Evolutionary conservation across 345 rosid species (phyloP), one percentile per base, ranked within the genome.

Genomic region (Citrus sinensis): DNA sequence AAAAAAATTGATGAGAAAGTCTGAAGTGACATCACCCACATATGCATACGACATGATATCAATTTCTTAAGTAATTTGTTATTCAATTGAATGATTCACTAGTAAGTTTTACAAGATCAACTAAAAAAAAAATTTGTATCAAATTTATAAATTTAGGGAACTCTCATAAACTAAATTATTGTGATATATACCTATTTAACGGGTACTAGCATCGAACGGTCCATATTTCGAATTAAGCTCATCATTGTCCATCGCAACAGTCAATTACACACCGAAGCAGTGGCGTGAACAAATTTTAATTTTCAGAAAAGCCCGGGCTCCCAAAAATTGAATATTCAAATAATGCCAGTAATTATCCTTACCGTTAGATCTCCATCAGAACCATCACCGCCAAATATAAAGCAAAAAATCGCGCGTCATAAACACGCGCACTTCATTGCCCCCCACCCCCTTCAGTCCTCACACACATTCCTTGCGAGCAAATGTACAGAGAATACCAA

Each of bases 371-470:
- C 55, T 69, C 25, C 0, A 27, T 4, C 9, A 32, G 35, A n/a
- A 25, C 37, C 61, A 27, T 16, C 60, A 24, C 25, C 42, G 27
- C 46, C 46, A 56, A 34, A 34, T 46, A 19, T 25, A 6, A 32
- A 65, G 1, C 16, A 73, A 24, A 24, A n/a, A 24, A 22, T 58
- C 29, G 75, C 35, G 70, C 59, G 80, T 78, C 7, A 20, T 0
- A 0, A 1, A 8, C 82, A 82, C 78, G 75, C 75, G 59, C 70
- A 0, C 7, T 75, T 75, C 75, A 76, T 79, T 81, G 3, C 1
- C 51, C 17, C 16, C 14, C 58, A 34, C 9, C 65, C 27, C 35
- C 77, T 46, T 34, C 20, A 25, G 58, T 29, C 4, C n/a, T 27
- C 78, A 0, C 39, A 24, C 76, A 25, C 69, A 20, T 30, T 25